Evolutionary conservation across 2,329 filamentous ascomycete genomes (phyloP).

Genomic region (Cyphellophora europaea): DNA sequence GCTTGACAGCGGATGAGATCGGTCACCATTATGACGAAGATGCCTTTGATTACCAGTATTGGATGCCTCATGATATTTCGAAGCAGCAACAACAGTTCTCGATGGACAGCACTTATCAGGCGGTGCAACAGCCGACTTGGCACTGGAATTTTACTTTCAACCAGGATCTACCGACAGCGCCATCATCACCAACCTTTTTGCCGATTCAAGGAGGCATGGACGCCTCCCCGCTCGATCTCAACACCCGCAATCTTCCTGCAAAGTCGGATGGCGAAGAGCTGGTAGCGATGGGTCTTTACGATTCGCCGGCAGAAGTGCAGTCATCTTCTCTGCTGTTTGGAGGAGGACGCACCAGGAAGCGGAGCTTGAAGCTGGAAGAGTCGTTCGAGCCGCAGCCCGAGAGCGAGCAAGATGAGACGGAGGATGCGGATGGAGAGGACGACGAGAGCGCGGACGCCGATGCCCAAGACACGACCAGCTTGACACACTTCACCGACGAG

Average conservation of each 20-base stretch:
- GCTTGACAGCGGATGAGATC: constrained; percentile 6
- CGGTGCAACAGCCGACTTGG: constrained; percentile 5
- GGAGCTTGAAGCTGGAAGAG: constrained; percentile 18
- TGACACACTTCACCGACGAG: neutral
- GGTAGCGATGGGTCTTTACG: constrained; percentile 20
- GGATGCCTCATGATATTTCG: constrained; percentile 7
- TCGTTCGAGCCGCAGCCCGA: constrained; percentile 15
- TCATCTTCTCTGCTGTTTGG: constrained; percentile 14
- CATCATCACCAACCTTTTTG: constrained; percentile 15
- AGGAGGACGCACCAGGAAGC: constrained; percentile 2
- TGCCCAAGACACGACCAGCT: no score
- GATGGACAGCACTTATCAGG: neutral
- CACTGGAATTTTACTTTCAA: constrained; percentile 4
- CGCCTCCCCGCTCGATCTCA: constrained; percentile 4
- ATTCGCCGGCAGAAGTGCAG: constrained; percentile 18
- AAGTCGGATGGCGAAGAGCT: constrained; percentile 10
- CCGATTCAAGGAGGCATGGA: constrained; percentile 9
- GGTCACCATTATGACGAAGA: constrained; percentile 3
- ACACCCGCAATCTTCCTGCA: neutral
- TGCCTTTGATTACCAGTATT: constrained; percentile 4
- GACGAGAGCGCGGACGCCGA: constrained; percentile 9
- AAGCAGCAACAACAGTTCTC: constrained; percentile 1
- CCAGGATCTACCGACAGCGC: constrained; percentile 13
- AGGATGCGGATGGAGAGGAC: constrained; percentile 14
- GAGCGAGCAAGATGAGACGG: constrained; percentile 23